phyloP scores from a whole-genome alignment of 352 stramenopile species.

The Pythium pyrilobum region DNA sequence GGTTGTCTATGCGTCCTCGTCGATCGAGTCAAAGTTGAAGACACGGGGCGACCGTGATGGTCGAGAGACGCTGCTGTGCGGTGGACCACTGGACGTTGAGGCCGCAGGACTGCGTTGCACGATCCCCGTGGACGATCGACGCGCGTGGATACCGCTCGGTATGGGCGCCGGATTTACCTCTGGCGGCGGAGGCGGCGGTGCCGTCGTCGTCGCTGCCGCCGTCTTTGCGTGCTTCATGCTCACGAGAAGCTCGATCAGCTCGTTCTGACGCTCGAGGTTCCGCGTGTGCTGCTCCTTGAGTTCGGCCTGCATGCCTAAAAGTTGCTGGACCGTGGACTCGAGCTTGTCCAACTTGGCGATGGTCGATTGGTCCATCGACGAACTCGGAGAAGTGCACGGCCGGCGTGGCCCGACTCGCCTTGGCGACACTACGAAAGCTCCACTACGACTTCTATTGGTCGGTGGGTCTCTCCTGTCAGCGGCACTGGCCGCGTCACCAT shows the following conservation, averaged over 20 bases:
- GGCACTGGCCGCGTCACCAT: too few species aligned
- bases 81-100: slow-evolving; percentile 1
- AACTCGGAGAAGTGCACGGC: not conserved
- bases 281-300: slow-evolving; percentile 39
- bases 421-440: too few species aligned
- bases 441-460: too few species aligned
- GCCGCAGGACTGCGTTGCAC: not conserved
- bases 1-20: not conserved
- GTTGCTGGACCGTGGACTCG: slow-evolving; percentile 32
- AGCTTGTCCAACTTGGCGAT: slow-evolving; percentile 43
- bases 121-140: not conserved
- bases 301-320: slow-evolving; percentile 32
- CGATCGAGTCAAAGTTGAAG: slow-evolving; percentile 39
- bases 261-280: slow-evolving; percentile 25
- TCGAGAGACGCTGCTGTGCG: too few species aligned
- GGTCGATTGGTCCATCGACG: slow-evolving; percentile 8
- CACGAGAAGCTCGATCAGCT: slow-evolving; percentile 34
- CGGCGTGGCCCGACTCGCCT: too few species aligned
- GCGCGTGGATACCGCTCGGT: not conserved
- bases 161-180: not conserved
- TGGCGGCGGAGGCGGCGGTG: not conserved
- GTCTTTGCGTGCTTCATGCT: not conserved
- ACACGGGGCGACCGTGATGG: slow-evolving; percentile 21
- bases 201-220: not conserved
- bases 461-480: too few species aligned